phyloP scores from a whole-genome alignment of 805 yeast species.

The Ogataea parapolymorpha region DNA sequence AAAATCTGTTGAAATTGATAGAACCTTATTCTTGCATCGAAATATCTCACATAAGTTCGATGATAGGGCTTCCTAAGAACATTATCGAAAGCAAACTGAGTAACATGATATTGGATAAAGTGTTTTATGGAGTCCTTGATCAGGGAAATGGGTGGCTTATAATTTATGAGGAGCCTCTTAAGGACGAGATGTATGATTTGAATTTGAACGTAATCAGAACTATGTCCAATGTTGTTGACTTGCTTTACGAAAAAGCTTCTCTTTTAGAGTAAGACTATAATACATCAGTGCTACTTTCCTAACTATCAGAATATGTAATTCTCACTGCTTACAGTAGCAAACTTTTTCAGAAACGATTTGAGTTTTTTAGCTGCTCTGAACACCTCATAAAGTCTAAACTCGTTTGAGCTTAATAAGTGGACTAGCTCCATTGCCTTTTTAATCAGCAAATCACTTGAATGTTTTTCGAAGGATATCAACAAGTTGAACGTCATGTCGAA shows the following conservation, averaged over 20 bases:
- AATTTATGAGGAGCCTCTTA: constrained; percentile 82
- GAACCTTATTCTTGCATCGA: constrained; percentile 98
- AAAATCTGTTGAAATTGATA: constrained; percentile 87
- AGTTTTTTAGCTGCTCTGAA: constrained; percentile 53
- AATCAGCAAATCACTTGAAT: constrained; percentile 42
- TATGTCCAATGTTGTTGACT: constrained; percentile 84
- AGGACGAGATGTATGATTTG: constrained; percentile 84
- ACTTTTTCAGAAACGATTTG: constrained; percentile 47
- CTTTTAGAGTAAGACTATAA: constrained; percentile 52
- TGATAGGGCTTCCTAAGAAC: constrained; percentile 80
- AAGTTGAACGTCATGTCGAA: constrained; percentile 65
- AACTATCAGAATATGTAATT: constrained; percentile 18
- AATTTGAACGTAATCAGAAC: constrained; percentile 83
- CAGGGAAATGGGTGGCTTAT: constrained; percentile 98
- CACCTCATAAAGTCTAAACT: constrained; percentile 55
- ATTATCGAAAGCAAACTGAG: constrained; percentile 93
- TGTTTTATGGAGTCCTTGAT: constrained; percentile 94
- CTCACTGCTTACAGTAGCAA: constrained; percentile 48
- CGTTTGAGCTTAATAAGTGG: constrained; percentile 64
- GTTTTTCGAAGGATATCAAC: constrained; percentile 39
- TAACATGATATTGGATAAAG: constrained; percentile 94
- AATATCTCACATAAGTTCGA: constrained; percentile 78
- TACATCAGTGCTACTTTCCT: too few relatives aligned
- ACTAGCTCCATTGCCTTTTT: constrained; percentile 58
- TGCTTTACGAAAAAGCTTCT: constrained; percentile 90